These are phyloP conservation scores for Fomitopsis serialis DNA, from an alignment of 768 basidiomycete genomes.

Conservation along the genomic window DNA sequence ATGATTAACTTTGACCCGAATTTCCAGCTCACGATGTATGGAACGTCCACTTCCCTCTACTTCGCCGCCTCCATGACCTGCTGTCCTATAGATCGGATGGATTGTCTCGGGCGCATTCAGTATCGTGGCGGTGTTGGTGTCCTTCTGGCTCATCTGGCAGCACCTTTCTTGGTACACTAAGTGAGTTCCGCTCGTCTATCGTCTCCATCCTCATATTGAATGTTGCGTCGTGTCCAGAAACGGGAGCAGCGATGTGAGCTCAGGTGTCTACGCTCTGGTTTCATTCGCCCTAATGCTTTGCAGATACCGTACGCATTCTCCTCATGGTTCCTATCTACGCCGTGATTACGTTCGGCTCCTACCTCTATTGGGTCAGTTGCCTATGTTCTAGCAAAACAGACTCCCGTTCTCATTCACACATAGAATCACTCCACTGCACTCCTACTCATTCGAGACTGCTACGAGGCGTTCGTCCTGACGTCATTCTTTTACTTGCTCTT, in stretches of 20 bases:
- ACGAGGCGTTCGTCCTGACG: slow-evolving; percentile 71
- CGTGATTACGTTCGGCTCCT: slow-evolving; percentile 59
- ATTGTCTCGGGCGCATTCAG: slow-evolving; percentile 58
- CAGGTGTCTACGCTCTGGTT: too few relatives aligned
- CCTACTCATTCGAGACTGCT: slow-evolving; percentile 65
- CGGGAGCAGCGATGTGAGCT: slow-evolving; percentile 59
- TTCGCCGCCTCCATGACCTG: neutral
- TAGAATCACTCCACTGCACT: slow-evolving; percentile 66
- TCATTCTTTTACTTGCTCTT: slow-evolving; percentile 78
- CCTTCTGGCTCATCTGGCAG: slow-evolving; percentile 70
- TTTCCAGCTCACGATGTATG: slow-evolving; percentile 52
- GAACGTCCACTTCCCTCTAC: neutral
- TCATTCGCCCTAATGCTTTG: neutral
- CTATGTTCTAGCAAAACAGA: neutral
- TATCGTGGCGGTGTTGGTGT: slow-evolving; percentile 46
- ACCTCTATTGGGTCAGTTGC: slow-evolving; percentile 59
- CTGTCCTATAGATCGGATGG: slow-evolving; percentile 54
- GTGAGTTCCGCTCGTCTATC: slow-evolving; percentile 31
- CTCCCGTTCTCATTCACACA: neutral
- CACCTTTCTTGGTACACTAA: slow-evolving; percentile 71
- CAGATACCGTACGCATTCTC: slow-evolving; percentile 69
- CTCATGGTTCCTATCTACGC: slow-evolving; percentile 80
- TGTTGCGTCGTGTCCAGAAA: slow-evolving; percentile 38
- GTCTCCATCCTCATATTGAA: neutral
- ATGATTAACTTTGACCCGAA: neutral